Conservation (phyloP, 306 rosid species). For the Purshia tridentata region DNA sequence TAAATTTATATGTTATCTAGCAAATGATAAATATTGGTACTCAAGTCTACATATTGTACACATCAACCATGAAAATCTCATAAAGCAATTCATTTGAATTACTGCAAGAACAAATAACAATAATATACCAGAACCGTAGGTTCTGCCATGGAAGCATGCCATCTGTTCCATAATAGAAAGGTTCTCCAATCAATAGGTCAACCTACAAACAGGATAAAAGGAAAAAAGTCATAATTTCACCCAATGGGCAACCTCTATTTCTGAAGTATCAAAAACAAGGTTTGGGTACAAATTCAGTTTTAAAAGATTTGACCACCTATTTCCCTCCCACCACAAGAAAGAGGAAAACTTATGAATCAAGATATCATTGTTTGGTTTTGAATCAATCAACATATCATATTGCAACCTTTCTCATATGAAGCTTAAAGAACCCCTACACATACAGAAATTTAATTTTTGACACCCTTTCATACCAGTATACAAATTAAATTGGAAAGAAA, state of each 20-base stretch:
- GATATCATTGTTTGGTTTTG: neutral
- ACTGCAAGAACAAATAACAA: neutral
- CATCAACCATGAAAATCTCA: neutral
- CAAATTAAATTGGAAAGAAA: constrained; percentile 6
- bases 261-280: neutral
- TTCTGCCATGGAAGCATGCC: constrained; percentile 90
- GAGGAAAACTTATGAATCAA: neutral
- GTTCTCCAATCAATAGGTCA: constrained; percentile 82
- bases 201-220: constrained; percentile 46
- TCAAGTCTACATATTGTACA: neutral
- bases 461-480: neutral
- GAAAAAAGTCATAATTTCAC: no score
- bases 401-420: neutral
- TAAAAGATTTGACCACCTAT: neutral
- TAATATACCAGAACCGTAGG: constrained; percentile 74
- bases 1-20: no score
- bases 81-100: neutral
- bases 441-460: neutral
- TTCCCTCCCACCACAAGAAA: neutral
- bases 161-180: constrained; percentile 77
- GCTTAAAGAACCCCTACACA: neutral
- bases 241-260: neutral
- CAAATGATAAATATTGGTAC: no score
- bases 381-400: neutral
- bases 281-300: constrained; percentile 3